Base-by-base conservation (phyloP, 1,284 basidiomycete genomes). In the Sporisorium scitamineum region DNA sequence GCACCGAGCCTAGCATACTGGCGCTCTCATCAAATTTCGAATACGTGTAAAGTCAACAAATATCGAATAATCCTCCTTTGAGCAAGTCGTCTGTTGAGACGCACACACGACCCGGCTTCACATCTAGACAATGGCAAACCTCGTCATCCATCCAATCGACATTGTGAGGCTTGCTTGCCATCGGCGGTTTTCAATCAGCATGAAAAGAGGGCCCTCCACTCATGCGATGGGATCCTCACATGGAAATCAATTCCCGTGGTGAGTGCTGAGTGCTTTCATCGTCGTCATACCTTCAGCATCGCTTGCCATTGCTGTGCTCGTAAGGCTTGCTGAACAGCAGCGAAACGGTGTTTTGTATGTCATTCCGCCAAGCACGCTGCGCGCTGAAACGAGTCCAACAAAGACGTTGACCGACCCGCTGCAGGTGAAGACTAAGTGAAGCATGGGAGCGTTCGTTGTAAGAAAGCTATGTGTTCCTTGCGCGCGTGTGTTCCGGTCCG, bases 401-500 rank as follows among this genome's bases (percentile, higher is more conserved):
- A 42, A 2, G 2, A 6, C 27, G 29, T 20, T 31, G 48, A 31
- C 48, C 29, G 48, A 50, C 2, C 48, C 48, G 48, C 48, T 50
- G 48, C 48, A 31, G 48, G 48, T 20, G 1, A 47, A 47, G 24
- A n/a, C n/a, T n/a, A n/a, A n/a, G n/a, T n/a, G 5, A n/a, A 31
- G 27, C 29, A 11, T 31, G 20, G 5, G 34, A 7, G 13, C 34
- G 34, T 24, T 24, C 3, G 13, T 27, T 47, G 41, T 6, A 41
- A 39, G 16, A 9, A 41, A n/a, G 16, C 39, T 13, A 26, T n/a
- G 6, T 31, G 11, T 18, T 16, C 24, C 39, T 16, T 5, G 39
- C 14, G 14, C n/a, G 32, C 32, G 14, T 20, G 39, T 42, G 47
- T 50, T 50, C 27, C 48, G 48, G 48, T 31, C 48, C 48, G 48